phyloP scores from a whole-genome alignment of 2,329 filamentous ascomycete genomes.

The Arthroderma uncinatum region DNA sequence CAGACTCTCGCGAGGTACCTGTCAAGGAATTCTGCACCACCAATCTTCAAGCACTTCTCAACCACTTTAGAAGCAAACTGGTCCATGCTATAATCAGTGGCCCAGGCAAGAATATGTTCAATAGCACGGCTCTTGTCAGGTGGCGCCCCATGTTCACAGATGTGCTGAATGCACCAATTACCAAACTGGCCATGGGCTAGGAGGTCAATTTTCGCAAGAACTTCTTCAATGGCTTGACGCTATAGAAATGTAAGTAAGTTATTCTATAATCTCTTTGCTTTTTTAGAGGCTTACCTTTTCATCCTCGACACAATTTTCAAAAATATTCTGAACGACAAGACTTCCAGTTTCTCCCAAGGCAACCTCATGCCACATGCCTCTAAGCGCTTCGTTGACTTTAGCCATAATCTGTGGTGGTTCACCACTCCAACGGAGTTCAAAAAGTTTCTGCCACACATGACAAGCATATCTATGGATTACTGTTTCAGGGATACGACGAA shows the following conservation, averaged over 20 bases:
- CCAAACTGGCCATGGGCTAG: conserved; percentile 96
- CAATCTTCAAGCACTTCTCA: conserved; percentile 97
- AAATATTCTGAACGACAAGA: conserved; percentile 97
- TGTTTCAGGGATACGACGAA: conserved; percentile 90
- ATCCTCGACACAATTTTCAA: conserved; percentile 96
- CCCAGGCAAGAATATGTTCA: conserved; percentile 87
- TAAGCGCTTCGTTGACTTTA: conserved; percentile 88
- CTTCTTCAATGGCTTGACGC: conserved; percentile 95
- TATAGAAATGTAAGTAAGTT: conserved; percentile 31
- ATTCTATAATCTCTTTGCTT: conserved; percentile 15
- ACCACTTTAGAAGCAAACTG: conserved; percentile 99
- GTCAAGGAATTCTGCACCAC: conserved; percentile 75
- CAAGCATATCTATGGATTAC: conserved; percentile 98
- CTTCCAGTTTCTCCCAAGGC: conserved; percentile 95
- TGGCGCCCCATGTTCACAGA: conserved; percentile 89
- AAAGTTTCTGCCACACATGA: conserved; percentile 99
- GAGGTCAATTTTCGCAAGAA: conserved; percentile 86
- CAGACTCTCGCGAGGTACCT: conserved; percentile 91
- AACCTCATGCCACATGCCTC: conserved; percentile 98
- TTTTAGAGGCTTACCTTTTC: conserved; percentile 60
- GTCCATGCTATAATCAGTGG: conserved; percentile 95
- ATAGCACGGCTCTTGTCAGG: conserved; percentile 86
- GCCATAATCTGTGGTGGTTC: conserved; percentile 97
- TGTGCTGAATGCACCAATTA: conserved; percentile 99
- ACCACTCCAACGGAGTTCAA: conserved; percentile 90